A percentile compares a stretch with the other conserved stretches of the same genome.
Evolutionary conservation across 225 moss, liverwort and hornwort species (phyloP).

Genomic region (Climacium dendroides): DNA sequence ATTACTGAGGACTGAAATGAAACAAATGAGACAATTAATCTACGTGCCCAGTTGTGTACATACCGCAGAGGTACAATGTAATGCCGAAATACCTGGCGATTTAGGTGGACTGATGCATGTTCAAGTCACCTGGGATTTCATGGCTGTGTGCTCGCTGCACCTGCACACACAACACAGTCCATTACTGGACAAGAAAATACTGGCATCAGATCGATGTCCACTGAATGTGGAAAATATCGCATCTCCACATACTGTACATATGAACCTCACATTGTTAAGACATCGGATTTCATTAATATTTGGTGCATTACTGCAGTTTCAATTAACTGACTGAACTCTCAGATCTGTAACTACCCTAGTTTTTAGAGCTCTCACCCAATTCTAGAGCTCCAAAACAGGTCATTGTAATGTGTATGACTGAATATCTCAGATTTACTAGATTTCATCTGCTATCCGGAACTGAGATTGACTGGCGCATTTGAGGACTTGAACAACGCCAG

Average conservation of each 20-base stretch:
- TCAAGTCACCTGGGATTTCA: neutral
- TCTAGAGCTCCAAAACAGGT: neutral
- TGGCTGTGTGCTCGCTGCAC: neutral
- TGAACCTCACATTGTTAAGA: neutral
- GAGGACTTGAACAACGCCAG: neutral
- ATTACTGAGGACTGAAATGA: neutral
- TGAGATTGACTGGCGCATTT: neutral
- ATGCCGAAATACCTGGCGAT: neutral
- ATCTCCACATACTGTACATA: neutral
- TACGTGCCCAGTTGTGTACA: neutral
- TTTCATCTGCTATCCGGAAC: neutral
- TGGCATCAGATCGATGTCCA: neutral
- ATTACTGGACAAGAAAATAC: neutral
- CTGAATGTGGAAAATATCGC: neutral
- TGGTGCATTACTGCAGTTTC: neutral
- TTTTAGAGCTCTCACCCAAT: neutral
- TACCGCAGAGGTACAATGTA: neutral
- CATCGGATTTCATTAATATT: no score
- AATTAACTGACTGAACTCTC: neutral
- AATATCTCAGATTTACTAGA: neutral
- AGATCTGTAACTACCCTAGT: neutral
- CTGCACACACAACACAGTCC: neutral
- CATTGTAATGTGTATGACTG: neutral
- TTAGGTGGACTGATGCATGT: neutral
- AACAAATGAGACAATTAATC: neutral